Evolutionary conservation across 2,329 filamentous ascomycete genomes (phyloP).

Genomic region (Teratosphaeria destructans): DNA sequence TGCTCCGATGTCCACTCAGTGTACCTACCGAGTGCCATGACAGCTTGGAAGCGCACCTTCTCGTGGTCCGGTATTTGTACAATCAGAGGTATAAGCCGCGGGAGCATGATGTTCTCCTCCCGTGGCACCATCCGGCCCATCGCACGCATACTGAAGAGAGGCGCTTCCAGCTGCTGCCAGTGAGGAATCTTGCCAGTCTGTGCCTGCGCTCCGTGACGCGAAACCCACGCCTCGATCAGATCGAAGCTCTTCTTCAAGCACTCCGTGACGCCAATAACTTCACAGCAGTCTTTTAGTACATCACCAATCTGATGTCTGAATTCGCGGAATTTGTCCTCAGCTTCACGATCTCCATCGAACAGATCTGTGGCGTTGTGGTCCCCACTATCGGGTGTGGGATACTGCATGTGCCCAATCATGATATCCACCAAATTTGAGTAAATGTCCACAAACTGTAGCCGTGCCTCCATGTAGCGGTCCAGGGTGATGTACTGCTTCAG

Average conservation of each 20-base stretch:
- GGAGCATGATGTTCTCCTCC: conserved; percentile 76
- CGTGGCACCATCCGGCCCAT: conserved; percentile 94
- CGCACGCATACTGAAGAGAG: conserved; percentile 86
- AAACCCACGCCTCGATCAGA: conserved; percentile 80
- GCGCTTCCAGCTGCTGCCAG: conserved; percentile 94
- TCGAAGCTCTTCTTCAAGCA: conserved; percentile 83
- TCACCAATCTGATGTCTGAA: conserved; percentile 97
- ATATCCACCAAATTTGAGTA: conserved; percentile 88
- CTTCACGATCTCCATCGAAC: conserved; percentile 90
- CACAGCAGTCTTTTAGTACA: conserved; percentile 91
- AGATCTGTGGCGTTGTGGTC: conserved; percentile 65
- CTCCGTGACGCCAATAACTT: conserved; percentile 87
- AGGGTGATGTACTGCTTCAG: conserved; percentile 91
- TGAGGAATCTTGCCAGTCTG: conserved; percentile 68
- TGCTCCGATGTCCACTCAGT: conserved; percentile 97
- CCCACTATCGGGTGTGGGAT: conserved; percentile 63
- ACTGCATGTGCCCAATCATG: conserved; percentile 82
- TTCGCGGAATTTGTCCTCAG: conserved; percentile 92
- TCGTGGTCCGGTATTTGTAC: conserved; percentile 92
- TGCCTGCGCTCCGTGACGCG: conserved; percentile 66
- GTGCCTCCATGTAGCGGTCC: conserved; percentile 76
- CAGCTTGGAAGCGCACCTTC: conserved; percentile 95
- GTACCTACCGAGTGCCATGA: conserved; percentile 93
- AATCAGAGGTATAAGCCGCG: conserved; percentile 83
- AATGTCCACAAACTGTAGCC: conserved; percentile 65